Evolutionary conservation across 371 early-diverging fungal species (phyloP).

Genomic region (Circinella umbellata): DNA sequence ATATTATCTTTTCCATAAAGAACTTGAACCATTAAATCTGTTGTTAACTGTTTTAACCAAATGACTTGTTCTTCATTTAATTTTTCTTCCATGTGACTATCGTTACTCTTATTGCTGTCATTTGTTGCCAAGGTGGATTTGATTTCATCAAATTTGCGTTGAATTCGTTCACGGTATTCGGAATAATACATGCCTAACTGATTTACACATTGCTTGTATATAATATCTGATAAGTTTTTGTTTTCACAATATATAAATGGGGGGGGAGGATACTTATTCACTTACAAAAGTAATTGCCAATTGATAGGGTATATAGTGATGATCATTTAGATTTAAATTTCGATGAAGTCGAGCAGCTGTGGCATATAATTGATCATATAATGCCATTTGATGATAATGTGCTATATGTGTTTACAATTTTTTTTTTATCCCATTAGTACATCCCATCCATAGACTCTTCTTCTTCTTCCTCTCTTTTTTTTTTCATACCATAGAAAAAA

Average conservation of each 20-base stretch:
- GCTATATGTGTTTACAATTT: slow-evolving; percentile 8
- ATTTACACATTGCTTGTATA: slow-evolving; percentile 50
- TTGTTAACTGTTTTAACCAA: background rate
- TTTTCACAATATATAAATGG: too few relatives aligned
- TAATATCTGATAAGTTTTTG: background rate
- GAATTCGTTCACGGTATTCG: slow-evolving; percentile 49
- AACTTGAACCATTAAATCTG: slow-evolving; percentile 1
- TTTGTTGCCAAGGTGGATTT: slow-evolving; percentile 23
- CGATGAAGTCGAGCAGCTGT: slow-evolving; percentile 55
- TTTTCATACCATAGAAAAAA: too few relatives aligned
- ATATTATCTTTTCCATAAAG: slow-evolving; percentile 1
- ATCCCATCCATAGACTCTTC: too few relatives aligned
- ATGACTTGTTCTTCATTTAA: background rate
- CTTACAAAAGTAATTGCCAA: slow-evolving; percentile 60
- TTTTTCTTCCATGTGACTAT: background rate
- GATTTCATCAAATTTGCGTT: slow-evolving; percentile 49
- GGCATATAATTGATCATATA: slow-evolving; percentile 54
- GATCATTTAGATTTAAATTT: slow-evolving; percentile 47
- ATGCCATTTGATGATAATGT: slow-evolving; percentile 22
- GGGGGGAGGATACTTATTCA: background rate
- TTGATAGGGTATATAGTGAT: slow-evolving; percentile 64
- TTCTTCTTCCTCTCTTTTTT: too few relatives aligned
- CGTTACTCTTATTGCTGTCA: background rate
- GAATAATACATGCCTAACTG: slow-evolving; percentile 44
- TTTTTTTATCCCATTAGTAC: background rate